Evolutionary conservation across 2,329 filamentous ascomycete genomes (phyloP).

Genomic region (Curvularia lunata): DNA sequence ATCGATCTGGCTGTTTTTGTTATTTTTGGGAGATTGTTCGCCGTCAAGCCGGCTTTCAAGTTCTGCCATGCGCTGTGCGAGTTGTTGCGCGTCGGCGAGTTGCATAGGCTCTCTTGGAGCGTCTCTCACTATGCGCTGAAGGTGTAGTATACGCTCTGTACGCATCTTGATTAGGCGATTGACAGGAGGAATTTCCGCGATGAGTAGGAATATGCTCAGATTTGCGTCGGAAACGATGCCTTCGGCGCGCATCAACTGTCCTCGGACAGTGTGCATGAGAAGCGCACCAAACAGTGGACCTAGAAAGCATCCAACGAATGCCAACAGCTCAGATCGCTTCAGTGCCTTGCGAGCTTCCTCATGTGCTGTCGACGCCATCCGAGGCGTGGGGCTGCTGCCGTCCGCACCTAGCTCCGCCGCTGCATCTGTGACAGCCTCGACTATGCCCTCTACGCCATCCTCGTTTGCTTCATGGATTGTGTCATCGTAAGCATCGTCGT

Average conservation of each 20-base stretch:
- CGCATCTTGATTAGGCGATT: conserved; percentile 83
- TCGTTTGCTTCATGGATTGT: conserved; percentile 43
- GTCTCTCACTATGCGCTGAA: conserved; percentile 72
- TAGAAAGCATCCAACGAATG: conserved; percentile 78
- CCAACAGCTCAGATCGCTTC: conserved; percentile 74
- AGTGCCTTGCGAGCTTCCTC: conserved; percentile 66
- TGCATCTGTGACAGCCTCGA: conserved; percentile 19
- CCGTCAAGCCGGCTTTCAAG: conserved; percentile 67
- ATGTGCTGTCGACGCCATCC: conserved; percentile 26
- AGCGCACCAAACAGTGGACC: conserved; percentile 82
- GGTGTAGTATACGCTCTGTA: conserved; percentile 76
- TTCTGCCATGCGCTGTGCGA: conserved; percentile 71
- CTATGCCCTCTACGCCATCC: conserved; percentile 22
- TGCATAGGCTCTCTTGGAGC: conserved; percentile 27
- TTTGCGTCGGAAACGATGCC: conserved; percentile 92
- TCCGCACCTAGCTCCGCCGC: conserved; percentile 18
- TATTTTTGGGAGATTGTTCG: conserved; percentile 40
- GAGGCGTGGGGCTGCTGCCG: not conserved
- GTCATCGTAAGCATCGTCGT: conserved; percentile 26
- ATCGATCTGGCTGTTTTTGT: conserved; percentile 43
- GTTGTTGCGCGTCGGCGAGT: conserved; percentile 30
- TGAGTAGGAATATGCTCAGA: conserved; percentile 85
- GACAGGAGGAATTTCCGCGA: conserved; percentile 82
- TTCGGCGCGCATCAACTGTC: conserved; percentile 82
- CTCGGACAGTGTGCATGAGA: conserved; percentile 79